These are phyloP conservation scores for Adansonia gregorii DNA, from an alignment of 441 rosid species.

Conservation along the genomic window DNA sequence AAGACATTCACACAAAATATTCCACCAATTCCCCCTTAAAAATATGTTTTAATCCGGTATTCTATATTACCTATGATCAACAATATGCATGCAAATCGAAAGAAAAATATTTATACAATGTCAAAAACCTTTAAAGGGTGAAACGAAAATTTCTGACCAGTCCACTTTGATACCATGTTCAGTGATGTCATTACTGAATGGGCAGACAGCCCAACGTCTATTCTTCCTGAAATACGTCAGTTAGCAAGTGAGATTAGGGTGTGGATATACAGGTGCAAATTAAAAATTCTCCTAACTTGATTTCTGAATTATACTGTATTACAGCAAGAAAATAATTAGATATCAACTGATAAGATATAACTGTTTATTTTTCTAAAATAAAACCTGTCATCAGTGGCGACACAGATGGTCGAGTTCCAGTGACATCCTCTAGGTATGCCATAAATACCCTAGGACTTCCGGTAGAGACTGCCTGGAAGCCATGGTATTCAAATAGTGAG, in stretches of 20 bases:
- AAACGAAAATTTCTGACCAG: neutral
- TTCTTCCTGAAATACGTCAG: constrained; percentile 32
- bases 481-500: constrained; percentile 38
- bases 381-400: constrained; percentile 34
- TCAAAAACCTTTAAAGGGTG: neutral
- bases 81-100: neutral
- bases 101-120: neutral
- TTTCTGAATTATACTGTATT: neutral
- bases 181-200: constrained; percentile 20
- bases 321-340: neutral
- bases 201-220: constrained; percentile 33
- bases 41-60: neutral
- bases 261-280: constrained; percentile 26
- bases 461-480: constrained; percentile 31
- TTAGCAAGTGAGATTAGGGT: constrained; percentile 31
- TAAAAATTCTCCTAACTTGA: constrained; percentile 4
- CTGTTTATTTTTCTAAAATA: neutral
- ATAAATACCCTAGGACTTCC: constrained; percentile 34
- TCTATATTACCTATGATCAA: neutral
- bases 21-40: neutral
- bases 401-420: constrained; percentile 33
- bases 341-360: neutral
- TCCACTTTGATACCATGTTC: constrained; percentile 30
- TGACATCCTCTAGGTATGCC: constrained; percentile 35
- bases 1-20: neutral